Conservation (phyloP, 768 basidiomycete genomes). For the Leccinum disarticulatum region DNA sequence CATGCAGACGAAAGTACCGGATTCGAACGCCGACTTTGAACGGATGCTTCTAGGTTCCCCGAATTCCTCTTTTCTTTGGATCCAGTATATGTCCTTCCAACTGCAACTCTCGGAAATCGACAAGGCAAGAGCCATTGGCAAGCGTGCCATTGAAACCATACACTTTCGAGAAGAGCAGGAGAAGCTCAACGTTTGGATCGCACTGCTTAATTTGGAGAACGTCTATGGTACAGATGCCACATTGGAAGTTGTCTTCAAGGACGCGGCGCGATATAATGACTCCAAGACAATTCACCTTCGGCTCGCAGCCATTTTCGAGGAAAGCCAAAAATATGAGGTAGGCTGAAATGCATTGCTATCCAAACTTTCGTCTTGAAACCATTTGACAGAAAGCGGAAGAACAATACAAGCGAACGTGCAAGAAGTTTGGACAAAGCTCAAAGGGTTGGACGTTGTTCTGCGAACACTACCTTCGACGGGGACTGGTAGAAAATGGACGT, state of each 20-base stretch:
- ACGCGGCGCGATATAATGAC: slow-evolving; percentile 88
- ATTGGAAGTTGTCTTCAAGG: slow-evolving; percentile 81
- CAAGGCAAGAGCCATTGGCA: slow-evolving; percentile 86
- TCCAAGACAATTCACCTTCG: slow-evolving; percentile 88
- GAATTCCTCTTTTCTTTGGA: slow-evolving; percentile 97
- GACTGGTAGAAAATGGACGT: slow-evolving; percentile 76
- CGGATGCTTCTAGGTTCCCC: slow-evolving; percentile 89
- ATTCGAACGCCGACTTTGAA: slow-evolving; percentile 95
- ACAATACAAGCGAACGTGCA: slow-evolving; percentile 81
- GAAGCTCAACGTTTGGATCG: slow-evolving; percentile 96
- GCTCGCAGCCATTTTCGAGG: slow-evolving; percentile 80
- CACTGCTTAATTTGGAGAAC: slow-evolving; percentile 92
- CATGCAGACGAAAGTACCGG: slow-evolving; percentile 81
- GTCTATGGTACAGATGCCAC: slow-evolving; percentile 84
- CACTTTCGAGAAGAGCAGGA: slow-evolving; percentile 96
- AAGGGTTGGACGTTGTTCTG: slow-evolving; percentile 93
- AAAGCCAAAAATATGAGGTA: slow-evolving; percentile 81
- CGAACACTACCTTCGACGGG: slow-evolving; percentile 75
- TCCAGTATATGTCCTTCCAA: slow-evolving; percentile 99
- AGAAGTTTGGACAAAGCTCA: slow-evolving; percentile 92
- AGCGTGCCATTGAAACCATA: slow-evolving; percentile 82
- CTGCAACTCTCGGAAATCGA: slow-evolving; percentile 95
- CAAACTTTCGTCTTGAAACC: not conserved
- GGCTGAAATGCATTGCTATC: slow-evolving; percentile 12
- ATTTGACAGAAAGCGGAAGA: slow-evolving; percentile 82